Base-by-base conservation (phyloP, 805 yeast genomes). In the Zygoascus bituminiphila region DNA sequence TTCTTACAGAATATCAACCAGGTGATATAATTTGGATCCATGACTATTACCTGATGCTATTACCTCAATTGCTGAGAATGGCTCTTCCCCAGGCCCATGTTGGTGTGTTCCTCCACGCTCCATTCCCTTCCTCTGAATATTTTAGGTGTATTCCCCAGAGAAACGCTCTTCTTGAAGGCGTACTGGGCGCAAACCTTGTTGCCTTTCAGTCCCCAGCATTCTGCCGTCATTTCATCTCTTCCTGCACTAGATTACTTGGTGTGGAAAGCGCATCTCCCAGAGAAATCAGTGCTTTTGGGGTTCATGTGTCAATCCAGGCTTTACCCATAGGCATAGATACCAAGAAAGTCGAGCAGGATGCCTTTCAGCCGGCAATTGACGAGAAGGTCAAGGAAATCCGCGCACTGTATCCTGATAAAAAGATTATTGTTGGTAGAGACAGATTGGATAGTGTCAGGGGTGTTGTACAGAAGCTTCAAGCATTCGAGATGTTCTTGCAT, bases 61-160 rank as follows among this genome's bases (percentile, higher is more conserved):
- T 89, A 50, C 97, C 97, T 2, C 93, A 84, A 61, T 73, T 89
- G 64, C 68, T 89, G 54, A 75, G 95, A 55, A 81, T 82, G 84
- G 79, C 77, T 58, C 72, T 83, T 44, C 87, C 87, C 2, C 77
- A 82, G 49, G 84, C 86, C 5, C 71, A 72, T 52, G 83, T 89
- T 54, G 93, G 91, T 12, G 78, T 85, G 46, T 88, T 78, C 65
- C 67, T 89, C 55, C 96, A 89, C 64, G 77, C 87, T 2, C 96
- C 97, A n/a, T 89, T 91, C 74, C 96, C 97, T 10, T 81, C 95
- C 22, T 82, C 88, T 15, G 99, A 93, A 66, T 88, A 89, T 64
- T 88, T 93, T 69, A 76, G 97, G 53, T 85, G 95, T 56, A 67
- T 94, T 31, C 81, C 96, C 35, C 85, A 85, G 65, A 76, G 98